Base-by-base conservation (phyloP, 306 rosid genomes). In the Prunus fruticosa region DNA sequence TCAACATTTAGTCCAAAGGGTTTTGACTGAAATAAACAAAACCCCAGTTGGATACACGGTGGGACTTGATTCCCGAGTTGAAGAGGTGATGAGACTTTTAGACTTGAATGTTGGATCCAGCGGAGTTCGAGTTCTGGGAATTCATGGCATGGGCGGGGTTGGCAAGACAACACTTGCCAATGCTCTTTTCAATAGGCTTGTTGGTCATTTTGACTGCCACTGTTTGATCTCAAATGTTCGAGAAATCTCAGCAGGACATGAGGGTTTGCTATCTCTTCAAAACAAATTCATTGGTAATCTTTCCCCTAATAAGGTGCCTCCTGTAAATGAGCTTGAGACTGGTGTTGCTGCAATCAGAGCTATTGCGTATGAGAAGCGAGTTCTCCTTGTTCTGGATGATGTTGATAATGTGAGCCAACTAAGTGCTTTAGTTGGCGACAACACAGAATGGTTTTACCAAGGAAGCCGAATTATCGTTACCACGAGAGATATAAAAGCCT, bases 141-240 rank as follows among this genome's bases (percentile, higher is more conserved):
- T 87, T 63, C 77, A 78, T 84, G 94, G 91, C 5, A 78, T 67
- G 71, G 91, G 86, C 3, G 94, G 94, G 4, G 72, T 84, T 47
- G 94, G 91, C 27, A 89, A 89, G 60, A 86, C 94, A 58, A 89
- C 91, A 3, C 81, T 89, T 12, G 90, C 90, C 71, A 82, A 78
- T 77, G 79, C 82, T 74, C 79, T 89, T 27, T 84, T 47, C 66
- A 89, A 87, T 63, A 82, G 16, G 30, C 81, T 84, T 38, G 78
- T 76, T 34, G 74, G 28, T 25, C 71, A 65, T 79, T 89, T 87
- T 69, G 53, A 67, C 43, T 50, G 14, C 60, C 82, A 77, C 34
- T 47, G 81, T 52, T 91, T 91, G 81, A 57, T 91, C 76, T 64
- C 89, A 53, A 73, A 64, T 72, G 86, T 91, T 4, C 81, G 86